Percentiles rank a stretch among this genome's conserved stretches.
phyloP scores from a whole-genome alignment of 2,329 filamentous ascomycete species.

The Xylaria arbuscula region DNA sequence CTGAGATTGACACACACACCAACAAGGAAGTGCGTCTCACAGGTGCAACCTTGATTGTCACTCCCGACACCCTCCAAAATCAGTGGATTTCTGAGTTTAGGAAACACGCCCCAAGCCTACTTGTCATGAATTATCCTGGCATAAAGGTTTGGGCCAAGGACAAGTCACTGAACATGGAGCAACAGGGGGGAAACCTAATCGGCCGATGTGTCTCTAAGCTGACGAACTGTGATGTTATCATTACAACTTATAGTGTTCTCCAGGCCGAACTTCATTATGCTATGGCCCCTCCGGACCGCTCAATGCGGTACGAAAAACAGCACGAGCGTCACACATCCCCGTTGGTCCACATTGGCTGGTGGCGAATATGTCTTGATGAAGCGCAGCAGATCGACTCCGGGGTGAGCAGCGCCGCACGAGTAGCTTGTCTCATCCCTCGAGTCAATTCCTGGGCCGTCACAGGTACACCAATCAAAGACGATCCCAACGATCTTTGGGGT shows the following conservation, averaged over 20 bases:
- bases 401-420: slow-evolving; percentile 81
- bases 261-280: slow-evolving; percentile 83
- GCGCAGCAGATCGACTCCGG: slow-evolving; percentile 95
- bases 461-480: slow-evolving; percentile 86
- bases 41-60: slow-evolving; percentile 70
- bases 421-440: slow-evolving; percentile 83
- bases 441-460: slow-evolving; percentile 92
- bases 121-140: slow-evolving; percentile 68
- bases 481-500: slow-evolving; percentile 81
- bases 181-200: slow-evolving; percentile 50
- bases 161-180: background rate
- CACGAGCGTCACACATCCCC: slow-evolving; percentile 78
- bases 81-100: slow-evolving; percentile 72
- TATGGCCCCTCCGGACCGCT: slow-evolving; percentile 73
- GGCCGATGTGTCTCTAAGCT: slow-evolving; percentile 57
- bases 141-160: slow-evolving; percentile 50
- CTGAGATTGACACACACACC: slow-evolving; percentile 54
- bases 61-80: slow-evolving; percentile 64
- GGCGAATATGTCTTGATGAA: slow-evolving; percentile 82
- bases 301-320: slow-evolving; percentile 71
- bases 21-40: slow-evolving; percentile 59
- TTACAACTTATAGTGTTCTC: slow-evolving; percentile 77
- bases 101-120: slow-evolving; percentile 67
- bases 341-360: slow-evolving; percentile 85
- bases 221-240: slow-evolving; percentile 66